Evolutionary conservation across 805 yeast genomes (phyloP).

Genomic region (Wickerhamomyces bovis): DNA sequence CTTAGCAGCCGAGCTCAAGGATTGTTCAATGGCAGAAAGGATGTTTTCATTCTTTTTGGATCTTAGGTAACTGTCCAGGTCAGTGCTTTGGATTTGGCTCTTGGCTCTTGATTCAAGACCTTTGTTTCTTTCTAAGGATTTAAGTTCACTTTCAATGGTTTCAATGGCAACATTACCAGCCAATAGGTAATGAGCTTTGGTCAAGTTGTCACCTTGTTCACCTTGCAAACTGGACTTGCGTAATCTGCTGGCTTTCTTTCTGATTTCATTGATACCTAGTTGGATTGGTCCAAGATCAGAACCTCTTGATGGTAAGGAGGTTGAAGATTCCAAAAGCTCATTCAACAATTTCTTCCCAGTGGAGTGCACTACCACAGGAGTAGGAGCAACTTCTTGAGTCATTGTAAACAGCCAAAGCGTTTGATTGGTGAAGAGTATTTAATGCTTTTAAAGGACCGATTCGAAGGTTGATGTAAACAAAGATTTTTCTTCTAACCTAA

Average conservation of each 20-base stretch:
- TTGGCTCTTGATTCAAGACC: constrained; percentile 24
- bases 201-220: constrained; percentile 33
- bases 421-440: not conserved
- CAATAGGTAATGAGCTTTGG: constrained; percentile 79
- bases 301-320: constrained; percentile 58
- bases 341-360: constrained; percentile 36
- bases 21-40: constrained; percentile 74
- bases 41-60: constrained; percentile 79
- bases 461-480: not conserved
- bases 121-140: constrained; percentile 29
- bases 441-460: too few species aligned
- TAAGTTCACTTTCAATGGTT: constrained; percentile 61
- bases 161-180: constrained; percentile 89
- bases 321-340: constrained; percentile 73
- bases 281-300: constrained; percentile 77
- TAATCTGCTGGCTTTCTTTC: constrained; percentile 54
- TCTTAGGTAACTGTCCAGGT: constrained; percentile 58
- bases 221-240: constrained; percentile 38
- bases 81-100: constrained; percentile 24
- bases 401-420: not conserved
- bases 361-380: constrained; percentile 1
- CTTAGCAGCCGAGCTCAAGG: constrained; percentile 62
- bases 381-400: not conserved
- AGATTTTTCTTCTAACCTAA: not conserved
- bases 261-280: constrained; percentile 73